Base-by-base conservation (phyloP, 2,329 filamentous ascomycete genomes). In the Emericellopsis cladophorae region DNA sequence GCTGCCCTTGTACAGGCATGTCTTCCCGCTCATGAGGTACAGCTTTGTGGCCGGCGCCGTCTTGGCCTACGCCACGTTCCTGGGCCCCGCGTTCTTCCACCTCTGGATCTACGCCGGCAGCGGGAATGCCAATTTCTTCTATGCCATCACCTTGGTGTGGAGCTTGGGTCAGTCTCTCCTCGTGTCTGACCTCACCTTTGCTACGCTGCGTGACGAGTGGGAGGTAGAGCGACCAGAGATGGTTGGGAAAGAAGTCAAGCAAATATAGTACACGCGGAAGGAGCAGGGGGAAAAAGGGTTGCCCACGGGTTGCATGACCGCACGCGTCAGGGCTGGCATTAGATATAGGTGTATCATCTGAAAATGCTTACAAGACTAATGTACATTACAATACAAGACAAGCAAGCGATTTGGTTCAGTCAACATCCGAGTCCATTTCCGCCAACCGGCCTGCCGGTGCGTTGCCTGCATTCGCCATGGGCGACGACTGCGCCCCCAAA, bases 101-200 rank as follows among this genome's bases (percentile, higher is more conserved):
- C 68, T 98, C 5, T 98, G 92, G 92, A 90, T 98, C 43, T 98
- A 96, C 55, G 92, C 92, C 3, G 92, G 92, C 39, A 95, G 88
- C 42, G 92, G 92, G 23, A 98, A 98, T 54, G 92, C 92, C 44
- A 98, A 98, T 59, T 98, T 98, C 66, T 98, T 98, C 65, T 98
- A 98, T 57, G 92, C 92, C 48, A 96, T 98, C 52, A 98, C 92
- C 0, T 66, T 98, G n/a, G 92, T 98, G 0, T 98, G 92, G 92
- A 94, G 87, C 55, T 60, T 98, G 21, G 92, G 87, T 0, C 72
- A 94, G 50, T 89, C 88, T 31, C 70, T 98, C 46, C 66, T 98
- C 24, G 75, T 96, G 7, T 87, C 85, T 10, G 92, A 98, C 57
- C 71, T 87, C 40, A 70, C 95, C 2, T 96, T 93, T 62, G 88